Conservation (phyloP, 345 rosid genomes). For the Schrenkiella parvula region DNA sequence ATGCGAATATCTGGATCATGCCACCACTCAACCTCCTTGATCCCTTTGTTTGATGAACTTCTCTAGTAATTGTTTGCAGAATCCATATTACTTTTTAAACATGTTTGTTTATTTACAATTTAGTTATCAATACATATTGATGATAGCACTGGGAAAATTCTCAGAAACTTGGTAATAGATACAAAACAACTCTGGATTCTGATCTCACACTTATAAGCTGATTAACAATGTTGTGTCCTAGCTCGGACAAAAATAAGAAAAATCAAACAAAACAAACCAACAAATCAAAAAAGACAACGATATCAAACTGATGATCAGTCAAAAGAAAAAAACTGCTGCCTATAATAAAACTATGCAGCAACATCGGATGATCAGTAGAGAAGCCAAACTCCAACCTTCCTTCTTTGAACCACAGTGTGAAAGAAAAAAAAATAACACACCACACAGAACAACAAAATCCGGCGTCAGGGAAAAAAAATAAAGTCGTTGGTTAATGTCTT, state of each 20-base stretch:
- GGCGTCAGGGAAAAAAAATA: slow-evolving; percentile 4
- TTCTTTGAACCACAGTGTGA: slow-evolving; percentile 16
- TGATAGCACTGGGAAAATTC: not conserved
- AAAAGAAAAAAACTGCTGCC: slow-evolving; percentile 17
- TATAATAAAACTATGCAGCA: slow-evolving; percentile 33
- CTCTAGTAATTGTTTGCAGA: not conserved
- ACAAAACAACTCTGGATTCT: slow-evolving; percentile 12
- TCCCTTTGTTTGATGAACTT: not conserved
- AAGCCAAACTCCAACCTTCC: slow-evolving; percentile 28
- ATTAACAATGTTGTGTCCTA: slow-evolving; percentile 21
- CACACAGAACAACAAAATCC: slow-evolving; percentile 19
- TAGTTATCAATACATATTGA: not conserved
- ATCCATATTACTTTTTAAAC: too few species aligned
- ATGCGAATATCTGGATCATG: slow-evolving; percentile 19
- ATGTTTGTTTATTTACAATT: not conserved
- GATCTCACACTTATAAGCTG: slow-evolving; percentile 22
- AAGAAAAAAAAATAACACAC: not conserved
- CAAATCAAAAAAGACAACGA: slow-evolving; percentile 8
- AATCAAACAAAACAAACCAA: slow-evolving; percentile 26
- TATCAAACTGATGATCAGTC: slow-evolving; percentile 8
- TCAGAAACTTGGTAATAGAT: slow-evolving; percentile 6
- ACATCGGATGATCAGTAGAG: slow-evolving; percentile 25
- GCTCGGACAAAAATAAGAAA: not conserved
- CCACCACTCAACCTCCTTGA: slow-evolving; percentile 13
- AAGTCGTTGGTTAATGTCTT: slow-evolving; percentile 6